Evolutionary conservation across 306 rosid species (phyloP).

Genomic region (Arachis hypogaea): DNA sequence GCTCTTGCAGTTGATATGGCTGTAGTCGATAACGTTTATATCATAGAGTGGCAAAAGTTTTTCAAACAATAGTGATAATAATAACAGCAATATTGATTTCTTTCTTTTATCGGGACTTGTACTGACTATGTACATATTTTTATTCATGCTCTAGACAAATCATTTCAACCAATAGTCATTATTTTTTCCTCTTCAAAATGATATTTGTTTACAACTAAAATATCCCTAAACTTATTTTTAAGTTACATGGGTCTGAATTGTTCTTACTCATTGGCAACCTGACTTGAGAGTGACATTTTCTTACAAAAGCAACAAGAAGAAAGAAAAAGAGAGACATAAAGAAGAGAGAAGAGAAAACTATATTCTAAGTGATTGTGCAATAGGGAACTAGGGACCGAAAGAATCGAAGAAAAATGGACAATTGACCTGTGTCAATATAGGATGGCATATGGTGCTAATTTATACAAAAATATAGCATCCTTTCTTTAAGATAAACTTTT

Average conservation of each 20-base stretch:
- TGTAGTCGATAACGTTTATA: background rate
- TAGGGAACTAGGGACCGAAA: background rate
- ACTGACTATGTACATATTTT: background rate
- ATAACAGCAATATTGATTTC: too few species aligned
- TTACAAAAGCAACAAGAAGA: background rate
- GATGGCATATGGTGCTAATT: background rate
- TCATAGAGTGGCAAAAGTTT: background rate
- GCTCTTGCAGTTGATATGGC: background rate
- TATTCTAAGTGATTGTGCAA: background rate
- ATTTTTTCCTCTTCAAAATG: background rate
- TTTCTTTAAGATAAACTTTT: constrained; percentile 1
- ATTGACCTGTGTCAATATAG: background rate
- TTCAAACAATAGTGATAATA: too few species aligned
- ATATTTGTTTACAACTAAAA: background rate
- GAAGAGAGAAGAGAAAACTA: background rate
- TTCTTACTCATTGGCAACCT: background rate
- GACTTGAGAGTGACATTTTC: background rate
- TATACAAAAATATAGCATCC: background rate
- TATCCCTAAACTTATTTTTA: background rate
- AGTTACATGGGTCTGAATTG: background rate
- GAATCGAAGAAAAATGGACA: background rate
- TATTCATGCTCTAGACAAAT: background rate
- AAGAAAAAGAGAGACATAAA: background rate
- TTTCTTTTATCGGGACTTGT: background rate
- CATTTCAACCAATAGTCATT: too few species aligned